A percentile compares a stretch with the other conserved stretches of the same genome.
Conservation (phyloP, 1,284 basidiomycete genomes). For the Hortiboletus rubellus region DNA sequence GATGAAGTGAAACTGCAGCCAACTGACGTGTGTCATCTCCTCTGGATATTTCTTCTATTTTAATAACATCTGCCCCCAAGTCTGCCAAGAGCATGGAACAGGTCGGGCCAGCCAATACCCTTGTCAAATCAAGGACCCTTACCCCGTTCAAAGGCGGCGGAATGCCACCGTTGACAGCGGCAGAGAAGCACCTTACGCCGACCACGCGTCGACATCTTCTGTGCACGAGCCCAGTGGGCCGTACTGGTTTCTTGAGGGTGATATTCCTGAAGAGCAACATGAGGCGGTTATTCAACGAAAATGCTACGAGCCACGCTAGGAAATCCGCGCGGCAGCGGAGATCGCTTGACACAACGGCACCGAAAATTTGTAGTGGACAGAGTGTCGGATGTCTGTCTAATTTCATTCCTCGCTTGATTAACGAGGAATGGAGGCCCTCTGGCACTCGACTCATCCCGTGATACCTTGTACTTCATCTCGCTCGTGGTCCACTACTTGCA, state of each 20-base stretch:
- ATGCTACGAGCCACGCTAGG: too few relatives aligned
- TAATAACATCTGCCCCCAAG: conserved; percentile 90
- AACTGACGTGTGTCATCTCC: conserved; percentile 89
- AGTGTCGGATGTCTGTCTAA: conserved; percentile 30
- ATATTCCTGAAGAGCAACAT: conserved; percentile 13
- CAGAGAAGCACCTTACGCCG: conserved; percentile 17
- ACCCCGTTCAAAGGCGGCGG: conserved; percentile 79
- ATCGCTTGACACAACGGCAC: conserved; percentile 13
- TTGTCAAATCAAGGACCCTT: conserved; percentile 82
- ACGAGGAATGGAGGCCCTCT: conserved; percentile 21
- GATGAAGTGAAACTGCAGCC: conserved; percentile 11
- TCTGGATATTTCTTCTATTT: conserved; percentile 75
- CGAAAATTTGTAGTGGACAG: conserved; percentile 15
- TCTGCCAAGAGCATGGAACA: conserved; percentile 89
- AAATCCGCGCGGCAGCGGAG: too few relatives aligned
- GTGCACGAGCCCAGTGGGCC: neutral
- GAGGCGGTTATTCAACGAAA: neutral
- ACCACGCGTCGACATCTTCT: conserved; percentile 3
- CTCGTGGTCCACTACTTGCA: neutral
- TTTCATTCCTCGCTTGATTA: conserved; percentile 7
- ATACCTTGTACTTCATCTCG: conserved; percentile 12
- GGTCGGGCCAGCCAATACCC: conserved; percentile 88
- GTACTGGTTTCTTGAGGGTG: neutral
- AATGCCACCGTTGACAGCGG: conserved; percentile 45
- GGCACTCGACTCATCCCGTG: conserved; percentile 21